phyloP scores from a whole-genome alignment of 2,329 filamentous ascomycete genomes.

The Fusarium armeniacum region DNA sequence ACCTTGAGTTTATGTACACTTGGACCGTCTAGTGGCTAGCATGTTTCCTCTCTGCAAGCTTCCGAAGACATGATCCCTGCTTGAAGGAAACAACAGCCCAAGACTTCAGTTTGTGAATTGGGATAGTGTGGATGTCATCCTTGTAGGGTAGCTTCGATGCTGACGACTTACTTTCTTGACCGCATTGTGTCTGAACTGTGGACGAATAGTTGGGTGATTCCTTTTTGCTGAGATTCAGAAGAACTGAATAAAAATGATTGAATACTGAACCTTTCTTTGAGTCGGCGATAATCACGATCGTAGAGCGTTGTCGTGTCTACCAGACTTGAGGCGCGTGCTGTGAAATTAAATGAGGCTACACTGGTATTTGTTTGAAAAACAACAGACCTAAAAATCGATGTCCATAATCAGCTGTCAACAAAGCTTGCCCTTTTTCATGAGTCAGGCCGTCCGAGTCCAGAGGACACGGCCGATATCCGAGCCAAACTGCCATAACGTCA shows the following conservation, averaged over 20 bases:
- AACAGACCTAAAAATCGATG: constrained; percentile 1
- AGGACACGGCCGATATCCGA: constrained; percentile 2
- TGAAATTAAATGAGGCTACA: constrained; percentile 23
- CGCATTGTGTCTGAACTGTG: background rate
- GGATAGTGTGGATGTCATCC: constrained; percentile 11
- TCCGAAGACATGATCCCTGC: constrained; percentile 31
- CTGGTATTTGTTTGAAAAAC: constrained; percentile 45
- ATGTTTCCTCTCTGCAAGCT: constrained; percentile 9
- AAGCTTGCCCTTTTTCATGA: constrained; percentile 23
- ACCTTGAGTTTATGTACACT: constrained; percentile 18
- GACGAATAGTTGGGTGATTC: background rate
- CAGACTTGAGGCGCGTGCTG: constrained; percentile 11
- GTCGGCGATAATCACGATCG: constrained; percentile 26
- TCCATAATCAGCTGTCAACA: constrained; percentile 6
- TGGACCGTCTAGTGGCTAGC: constrained; percentile 27
- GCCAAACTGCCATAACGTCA: constrained; percentile 27
- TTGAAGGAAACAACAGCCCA: background rate
- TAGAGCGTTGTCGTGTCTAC: constrained; percentile 32
- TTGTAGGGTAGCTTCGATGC: constrained; percentile 15
- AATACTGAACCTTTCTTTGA: background rate
- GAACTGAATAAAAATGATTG: background rate
- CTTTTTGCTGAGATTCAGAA: background rate
- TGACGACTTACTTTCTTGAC: constrained; percentile 8
- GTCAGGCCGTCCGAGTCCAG: constrained; percentile 11
- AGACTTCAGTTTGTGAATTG: constrained; percentile 14